Evolutionary conservation across 108 stramenopile species (phyloP), one percentile per base, ranked within the genome.

Genomic region (Chaetoceros tenuissimus): DNA sequence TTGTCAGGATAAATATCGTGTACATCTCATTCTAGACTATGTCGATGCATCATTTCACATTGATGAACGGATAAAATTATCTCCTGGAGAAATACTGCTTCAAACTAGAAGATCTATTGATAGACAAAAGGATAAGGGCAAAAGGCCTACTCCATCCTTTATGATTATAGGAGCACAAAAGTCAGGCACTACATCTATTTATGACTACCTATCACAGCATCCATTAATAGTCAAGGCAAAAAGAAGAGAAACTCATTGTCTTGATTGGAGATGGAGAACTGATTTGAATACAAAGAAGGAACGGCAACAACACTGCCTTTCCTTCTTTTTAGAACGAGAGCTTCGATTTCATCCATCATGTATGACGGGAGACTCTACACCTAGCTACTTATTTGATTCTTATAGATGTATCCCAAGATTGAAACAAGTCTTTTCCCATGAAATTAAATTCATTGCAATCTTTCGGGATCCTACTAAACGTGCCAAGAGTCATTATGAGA

Each of bases 1-100:
- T 66, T 76, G 75, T 27, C 74, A 64, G 17, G 43, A 46, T 28
- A 64, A 72, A 24, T 30, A 75, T 46, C 89, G 98, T 3, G 90
- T 92, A 0, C 98, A 97, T 64, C 69, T 98, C 44, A 98, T 98
- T 59, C 61, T 98, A 51, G 98, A 98, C 75, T 98, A 97, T 67
- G 84, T 95, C 7, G 87, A 94, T 31, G 64, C 55, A 19, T 49
- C 48, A 31, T 50, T 64, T 53, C 54, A 31, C 57, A 44, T 65
- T 28, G 66, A 58, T 17, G 50, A 56, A 26, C 68, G 79, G 5
- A 73, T 91, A 1, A 45, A 60, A 31, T 69, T 98, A 26, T 31
- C 68, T 2, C 77, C 85, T 0, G 95, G 94, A 23, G 87, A 96
- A 61, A 57, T 62, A 16, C 54, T 98, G 48, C 48, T 81, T 3